Evolutionary conservation across 2,329 filamentous ascomycete species (phyloP).

Genomic region (Exophiala sp.): DNA sequence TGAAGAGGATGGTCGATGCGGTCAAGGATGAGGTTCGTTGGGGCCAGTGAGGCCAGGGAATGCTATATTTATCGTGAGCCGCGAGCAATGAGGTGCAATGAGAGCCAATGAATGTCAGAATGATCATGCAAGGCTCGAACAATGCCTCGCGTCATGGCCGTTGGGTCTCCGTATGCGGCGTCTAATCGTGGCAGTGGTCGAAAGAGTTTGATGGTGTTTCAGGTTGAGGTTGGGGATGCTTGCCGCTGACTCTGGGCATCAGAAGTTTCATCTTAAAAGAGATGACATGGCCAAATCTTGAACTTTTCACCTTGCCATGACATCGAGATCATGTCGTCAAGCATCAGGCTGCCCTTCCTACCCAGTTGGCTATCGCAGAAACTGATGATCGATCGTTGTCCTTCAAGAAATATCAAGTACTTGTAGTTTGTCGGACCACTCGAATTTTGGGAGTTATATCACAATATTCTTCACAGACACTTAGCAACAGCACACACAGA

Average conservation of each 20-base stretch:
- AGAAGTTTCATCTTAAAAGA: too few relatives aligned
- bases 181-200: conserved; percentile 15
- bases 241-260: too few relatives aligned
- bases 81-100: neutral
- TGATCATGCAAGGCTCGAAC: conserved; percentile 8
- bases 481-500: too few relatives aligned
- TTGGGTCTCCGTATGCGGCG: conserved; percentile 1
- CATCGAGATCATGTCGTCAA: too few relatives aligned
- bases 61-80: conserved; percentile 13
- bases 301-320: neutral
- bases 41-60: conserved; percentile 1
- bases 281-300: neutral
- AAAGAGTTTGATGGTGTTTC: conserved; percentile 1
- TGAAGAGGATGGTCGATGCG: neutral
- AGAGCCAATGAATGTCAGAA: conserved; percentile 10
- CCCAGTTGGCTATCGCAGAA: too few relatives aligned
- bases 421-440: too few relatives aligned
- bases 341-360: too few relatives aligned
- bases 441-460: too few relatives aligned
- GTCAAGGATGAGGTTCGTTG: neutral
- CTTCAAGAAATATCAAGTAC: too few relatives aligned
- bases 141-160: conserved; percentile 5
- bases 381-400: too few relatives aligned
- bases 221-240: neutral
- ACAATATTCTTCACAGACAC: too few relatives aligned